These are phyloP conservation scores for Apiospora marii DNA, from an alignment of 2,329 filamentous ascomycete genomes.

Conservation along the genomic window DNA sequence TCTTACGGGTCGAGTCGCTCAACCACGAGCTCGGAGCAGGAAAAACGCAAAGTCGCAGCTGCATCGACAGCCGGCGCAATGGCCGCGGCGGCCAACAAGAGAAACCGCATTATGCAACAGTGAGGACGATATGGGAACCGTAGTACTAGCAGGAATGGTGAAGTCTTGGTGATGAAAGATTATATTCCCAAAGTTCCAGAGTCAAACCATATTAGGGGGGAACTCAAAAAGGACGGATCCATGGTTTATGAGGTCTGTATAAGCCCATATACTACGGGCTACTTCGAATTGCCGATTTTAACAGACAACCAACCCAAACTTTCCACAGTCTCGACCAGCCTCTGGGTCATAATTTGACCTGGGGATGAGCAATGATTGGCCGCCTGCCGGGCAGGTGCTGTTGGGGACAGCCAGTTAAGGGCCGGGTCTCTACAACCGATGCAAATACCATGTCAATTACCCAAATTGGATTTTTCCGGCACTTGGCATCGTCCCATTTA, in stretches of 20 bases:
- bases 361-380: conserved; percentile 25
- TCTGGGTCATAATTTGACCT: conserved; percentile 26
- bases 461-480: conserved; percentile 36
- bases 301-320: neutral
- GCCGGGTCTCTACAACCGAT: conserved; percentile 28
- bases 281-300: neutral
- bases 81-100: conserved; percentile 35
- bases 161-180: neutral
- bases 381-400: neutral
- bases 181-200: neutral
- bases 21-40: conserved; percentile 42
- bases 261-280: neutral
- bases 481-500: conserved; percentile 20
- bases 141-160: neutral
- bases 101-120: conserved; percentile 32
- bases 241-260: neutral
- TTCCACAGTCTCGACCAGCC: neutral
- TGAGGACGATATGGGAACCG: conserved; percentile 20
- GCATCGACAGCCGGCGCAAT: conserved; percentile 35
- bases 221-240: neutral
- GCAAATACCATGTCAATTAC: conserved; percentile 31
- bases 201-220: neutral
- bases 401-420: conserved; percentile 28
- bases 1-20: conserved; percentile 41
- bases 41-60: conserved; percentile 40